Evolutionary conservation across 179 eudicot genomes (phyloP).

Genomic region (Spinacia oleracea): DNA sequence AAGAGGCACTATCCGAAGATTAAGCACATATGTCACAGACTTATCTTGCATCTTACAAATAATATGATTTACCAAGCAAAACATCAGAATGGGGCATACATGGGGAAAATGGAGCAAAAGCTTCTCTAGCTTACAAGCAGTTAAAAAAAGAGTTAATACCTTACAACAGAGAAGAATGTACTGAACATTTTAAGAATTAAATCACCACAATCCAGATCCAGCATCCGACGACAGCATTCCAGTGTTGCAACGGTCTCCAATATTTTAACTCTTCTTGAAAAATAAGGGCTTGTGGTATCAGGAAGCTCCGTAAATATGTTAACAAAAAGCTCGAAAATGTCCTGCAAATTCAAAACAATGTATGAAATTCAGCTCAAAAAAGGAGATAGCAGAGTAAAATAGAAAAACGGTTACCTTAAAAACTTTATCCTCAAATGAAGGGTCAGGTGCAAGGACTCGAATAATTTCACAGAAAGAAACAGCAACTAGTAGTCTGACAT

Average conservation of each 20-base stretch:
- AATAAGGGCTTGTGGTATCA: constrained; percentile 58
- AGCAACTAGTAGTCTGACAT: constrained; percentile 70
- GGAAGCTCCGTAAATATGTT: constrained; percentile 68
- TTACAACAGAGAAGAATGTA: constrained; percentile 63
- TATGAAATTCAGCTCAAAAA: neutral
- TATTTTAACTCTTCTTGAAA: constrained; percentile 55
- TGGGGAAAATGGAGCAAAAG: neutral
- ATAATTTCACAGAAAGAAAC: constrained; percentile 74
- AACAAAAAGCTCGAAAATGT: constrained; percentile 68
- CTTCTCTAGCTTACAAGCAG: neutral
- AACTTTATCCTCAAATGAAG: constrained; percentile 54
- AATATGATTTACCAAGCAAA: neutral
- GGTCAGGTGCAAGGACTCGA: constrained; percentile 81
- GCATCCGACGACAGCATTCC: constrained; percentile 65
- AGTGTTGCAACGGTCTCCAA: constrained; percentile 75
- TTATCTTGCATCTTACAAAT: neutral
- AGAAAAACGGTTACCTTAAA: constrained; percentile 47
- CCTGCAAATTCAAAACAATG: constrained; percentile 46
- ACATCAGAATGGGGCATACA: neutral
- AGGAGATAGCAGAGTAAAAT: neutral
- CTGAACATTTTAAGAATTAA: constrained; percentile 65
- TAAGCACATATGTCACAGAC: neutral
- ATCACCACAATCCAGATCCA: constrained; percentile 65
- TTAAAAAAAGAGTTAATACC: constrained; percentile 34
- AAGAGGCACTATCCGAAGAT: neutral